Evolutionary conservation across 176 grass and related monocot species (phyloP), one percentile per base, ranked within the genome.

Genomic region (Urochloa ruziziensis): DNA sequence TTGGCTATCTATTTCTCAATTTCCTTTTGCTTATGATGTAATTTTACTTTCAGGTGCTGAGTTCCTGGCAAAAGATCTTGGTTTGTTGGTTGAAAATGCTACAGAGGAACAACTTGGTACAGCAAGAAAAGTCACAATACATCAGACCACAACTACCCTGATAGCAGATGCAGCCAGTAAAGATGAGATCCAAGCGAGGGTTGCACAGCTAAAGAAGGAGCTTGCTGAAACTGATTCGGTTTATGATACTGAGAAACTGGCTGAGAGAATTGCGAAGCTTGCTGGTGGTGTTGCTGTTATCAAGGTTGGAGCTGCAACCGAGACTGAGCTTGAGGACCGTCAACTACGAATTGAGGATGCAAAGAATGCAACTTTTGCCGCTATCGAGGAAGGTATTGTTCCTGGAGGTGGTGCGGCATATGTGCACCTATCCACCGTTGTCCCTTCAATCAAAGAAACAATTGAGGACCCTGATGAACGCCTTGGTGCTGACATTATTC

Each of bases 261-360:
- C 81, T 14, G 88, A 93, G 81, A 81, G 88, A 29, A 84, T 93
- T 19, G 88, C 84, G 15, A 93, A 93, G 67, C 91, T 93, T 44
- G 84, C 91, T 69, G 81, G 88, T 79, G 91, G 91, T 85, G 91
- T 93, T 62, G 91, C 88, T 42, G 88, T 90, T 63, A 90, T 93
- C 47, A 93, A 93, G 85, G 91, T 90, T 74, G 91, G 91, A 75
- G 91, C 91, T 25, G 65, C 88, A 67, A 93, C 88, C 1, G 88
- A 93, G 77, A 87, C 81, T 29, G 91, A 93, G 67, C 91, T 93
- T 1, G 85, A 93, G 64, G 91, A 93, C 65, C 87, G 84, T 27
- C 85, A 90, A 64, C 88, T 90, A 21, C 68, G 88, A 24, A 78
- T 93, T 13, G 91, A 93, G 81, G 91, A 90, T 57, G 91, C 88